These are phyloP conservation scores for Alternaria hordeiaustralica DNA, from an alignment of 2,329 filamentous ascomycete genomes.

Conservation along the genomic window DNA sequence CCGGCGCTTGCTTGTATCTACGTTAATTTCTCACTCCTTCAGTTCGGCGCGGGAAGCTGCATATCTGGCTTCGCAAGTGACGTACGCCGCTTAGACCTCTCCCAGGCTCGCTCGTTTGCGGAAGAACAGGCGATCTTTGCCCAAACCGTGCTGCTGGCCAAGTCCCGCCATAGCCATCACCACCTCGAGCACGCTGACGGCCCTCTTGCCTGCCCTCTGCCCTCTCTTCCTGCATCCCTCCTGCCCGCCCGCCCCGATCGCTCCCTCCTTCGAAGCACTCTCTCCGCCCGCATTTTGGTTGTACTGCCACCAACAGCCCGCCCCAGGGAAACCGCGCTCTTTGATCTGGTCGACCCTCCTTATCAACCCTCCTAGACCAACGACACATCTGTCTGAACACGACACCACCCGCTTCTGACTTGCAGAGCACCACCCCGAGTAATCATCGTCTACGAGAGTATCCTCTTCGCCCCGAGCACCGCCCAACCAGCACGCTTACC, in stretches of 20 bases:
- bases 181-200: conserved; percentile 18
- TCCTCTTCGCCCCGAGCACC: conserved; percentile 32
- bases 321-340: conserved; percentile 48
- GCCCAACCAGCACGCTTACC: conserved; percentile 26
- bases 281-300: conserved; percentile 42
- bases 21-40: background rate
- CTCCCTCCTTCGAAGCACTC: conserved; percentile 49
- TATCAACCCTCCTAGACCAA: conserved; percentile 34
- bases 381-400: conserved; percentile 23
- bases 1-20: conserved; percentile 7
- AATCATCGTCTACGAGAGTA: conserved; percentile 39
- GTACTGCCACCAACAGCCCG: conserved; percentile 35
- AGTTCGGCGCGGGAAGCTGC: conserved; percentile 21
- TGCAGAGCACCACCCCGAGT: conserved; percentile 31
- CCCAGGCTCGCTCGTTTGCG: conserved; percentile 24
- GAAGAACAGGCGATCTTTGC: conserved; percentile 36
- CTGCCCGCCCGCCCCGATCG: conserved; percentile 35
- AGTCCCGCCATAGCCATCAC: conserved; percentile 27
- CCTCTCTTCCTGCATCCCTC: conserved; percentile 9
- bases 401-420: conserved; percentile 29
- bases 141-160: conserved; percentile 25
- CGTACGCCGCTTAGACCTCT: conserved; percentile 33
- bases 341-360: conserved; percentile 45
- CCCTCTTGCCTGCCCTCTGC: conserved; percentile 22
- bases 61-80: conserved; percentile 28